phyloP scores from a whole-genome alignment of 495 filamentous ascomycete species.

The Penicillium roqueforti region DNA sequence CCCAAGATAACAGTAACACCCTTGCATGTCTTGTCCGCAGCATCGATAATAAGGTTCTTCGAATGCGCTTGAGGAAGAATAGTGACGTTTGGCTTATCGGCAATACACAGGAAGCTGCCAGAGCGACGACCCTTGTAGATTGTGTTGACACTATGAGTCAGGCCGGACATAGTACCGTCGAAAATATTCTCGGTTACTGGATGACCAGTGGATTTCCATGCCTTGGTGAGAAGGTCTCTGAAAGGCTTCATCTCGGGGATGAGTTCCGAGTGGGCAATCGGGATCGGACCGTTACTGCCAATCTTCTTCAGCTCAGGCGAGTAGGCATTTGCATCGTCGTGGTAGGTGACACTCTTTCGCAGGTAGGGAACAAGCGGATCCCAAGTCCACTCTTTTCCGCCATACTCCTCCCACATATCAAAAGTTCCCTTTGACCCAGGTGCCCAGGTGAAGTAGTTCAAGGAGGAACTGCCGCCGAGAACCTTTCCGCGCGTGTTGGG shows the following conservation, averaged over 20 bases:
- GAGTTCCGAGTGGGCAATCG: slow-evolving; percentile 54
- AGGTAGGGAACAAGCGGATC: slow-evolving; percentile 47
- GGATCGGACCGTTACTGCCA: slow-evolving; percentile 45
- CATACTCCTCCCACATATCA: slow-evolving; percentile 55
- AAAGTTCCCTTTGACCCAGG: slow-evolving; percentile 51
- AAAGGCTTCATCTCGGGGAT: slow-evolving; percentile 50
- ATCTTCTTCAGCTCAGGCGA: slow-evolving; percentile 42
- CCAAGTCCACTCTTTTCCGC: slow-evolving; percentile 56
- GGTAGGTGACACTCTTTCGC: slow-evolving; percentile 52
- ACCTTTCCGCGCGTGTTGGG: slow-evolving; percentile 54
- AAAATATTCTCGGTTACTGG: slow-evolving; percentile 51
- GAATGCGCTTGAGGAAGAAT: slow-evolving; percentile 46
- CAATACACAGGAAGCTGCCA: slow-evolving; percentile 48
- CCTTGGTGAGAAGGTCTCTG: slow-evolving; percentile 51
- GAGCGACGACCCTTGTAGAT: slow-evolving; percentile 57
- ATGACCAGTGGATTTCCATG: slow-evolving; percentile 53
- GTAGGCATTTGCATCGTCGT: slow-evolving; percentile 44
- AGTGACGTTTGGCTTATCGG: slow-evolving; percentile 53
- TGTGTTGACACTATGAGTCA: slow-evolving; percentile 51
- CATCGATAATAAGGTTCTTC: slow-evolving; percentile 52
- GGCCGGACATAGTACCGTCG: slow-evolving; percentile 50
- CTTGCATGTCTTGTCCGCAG: slow-evolving; percentile 25
- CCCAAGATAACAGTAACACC: slow-evolving; percentile 51
- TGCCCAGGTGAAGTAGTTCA: slow-evolving; percentile 57
- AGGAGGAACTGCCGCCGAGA: slow-evolving; percentile 48